Conservation (phyloP, 2,329 filamentous ascomycete genomes). For the Phaeosphaeriaceae sp. region DNA sequence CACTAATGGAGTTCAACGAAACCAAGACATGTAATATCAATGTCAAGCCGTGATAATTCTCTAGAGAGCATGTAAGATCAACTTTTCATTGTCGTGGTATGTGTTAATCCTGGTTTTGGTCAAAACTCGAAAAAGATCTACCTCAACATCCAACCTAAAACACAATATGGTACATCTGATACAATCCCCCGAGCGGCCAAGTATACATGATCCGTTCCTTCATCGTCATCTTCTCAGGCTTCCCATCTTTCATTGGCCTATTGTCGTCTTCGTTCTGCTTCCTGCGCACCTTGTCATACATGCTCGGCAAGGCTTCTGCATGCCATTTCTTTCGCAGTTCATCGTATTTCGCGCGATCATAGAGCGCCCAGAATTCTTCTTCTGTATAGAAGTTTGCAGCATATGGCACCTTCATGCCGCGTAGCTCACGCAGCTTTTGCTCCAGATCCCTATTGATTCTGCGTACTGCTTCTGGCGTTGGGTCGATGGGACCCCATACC, state of each 20-base stretch:
- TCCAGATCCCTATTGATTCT: conserved; percentile 74
- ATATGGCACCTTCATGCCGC: conserved; percentile 85
- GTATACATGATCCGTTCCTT: conserved; percentile 1
- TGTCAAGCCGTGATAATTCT: too few species aligned
- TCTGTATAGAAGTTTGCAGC: conserved; percentile 81
- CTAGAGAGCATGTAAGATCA: too few species aligned
- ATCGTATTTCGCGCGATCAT: conserved; percentile 66
- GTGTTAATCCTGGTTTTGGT: too few species aligned
- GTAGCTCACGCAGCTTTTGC: conserved; percentile 69
- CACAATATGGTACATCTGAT: conserved; percentile 5
- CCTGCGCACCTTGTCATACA: conserved; percentile 67
- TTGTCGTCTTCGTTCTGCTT: not conserved
- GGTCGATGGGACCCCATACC: conserved; percentile 77
- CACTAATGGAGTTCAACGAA: too few species aligned
- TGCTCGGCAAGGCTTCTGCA: conserved; percentile 65
- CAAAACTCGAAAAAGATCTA: not conserved
- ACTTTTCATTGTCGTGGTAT: too few species aligned
- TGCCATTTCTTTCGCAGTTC: conserved; percentile 63
- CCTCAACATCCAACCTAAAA: conserved; percentile 2
- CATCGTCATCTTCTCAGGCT: not conserved
- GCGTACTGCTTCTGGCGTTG: conserved; percentile 64
- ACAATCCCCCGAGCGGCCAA: conserved; percentile 7
- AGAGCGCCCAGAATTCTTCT: conserved; percentile 70
- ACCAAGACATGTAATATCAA: too few species aligned
- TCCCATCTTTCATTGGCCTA: conserved; percentile 30